Evolutionary conservation across 176 grass and related monocot genomes (phyloP).

Genomic region (Puya raimondii): DNA sequence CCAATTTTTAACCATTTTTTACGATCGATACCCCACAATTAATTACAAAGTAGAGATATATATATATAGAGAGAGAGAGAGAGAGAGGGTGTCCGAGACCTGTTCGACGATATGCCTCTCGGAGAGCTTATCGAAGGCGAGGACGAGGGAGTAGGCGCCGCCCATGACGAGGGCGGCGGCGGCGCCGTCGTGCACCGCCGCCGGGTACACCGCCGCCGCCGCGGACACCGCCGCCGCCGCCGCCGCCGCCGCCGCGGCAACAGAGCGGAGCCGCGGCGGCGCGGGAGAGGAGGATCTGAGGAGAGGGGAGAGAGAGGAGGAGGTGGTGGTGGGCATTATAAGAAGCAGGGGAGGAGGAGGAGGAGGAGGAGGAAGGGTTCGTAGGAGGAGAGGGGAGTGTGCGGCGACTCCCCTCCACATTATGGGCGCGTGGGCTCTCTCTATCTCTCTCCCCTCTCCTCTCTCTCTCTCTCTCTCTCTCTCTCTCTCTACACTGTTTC

Average conservation of each 20-base stretch:
- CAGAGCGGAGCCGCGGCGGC: constrained; percentile 2
- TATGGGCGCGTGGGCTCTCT: no score
- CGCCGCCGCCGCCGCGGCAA: constrained; percentile 23
- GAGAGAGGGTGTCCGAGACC: constrained; percentile 27
- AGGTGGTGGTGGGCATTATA: neutral
- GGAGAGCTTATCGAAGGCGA: constrained; percentile 51
- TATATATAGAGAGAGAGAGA: neutral
- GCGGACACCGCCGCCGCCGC: constrained; percentile 38
- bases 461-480: no score
- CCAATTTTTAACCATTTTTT: no score
- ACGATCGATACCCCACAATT: neutral
- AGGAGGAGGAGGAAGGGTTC: constrained; percentile 15
- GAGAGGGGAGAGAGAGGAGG: constrained; percentile 5
- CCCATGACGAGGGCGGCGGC: constrained; percentile 38
- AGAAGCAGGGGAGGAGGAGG: neutral
- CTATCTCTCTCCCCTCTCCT: no score
- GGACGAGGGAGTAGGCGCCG: constrained; percentile 69
- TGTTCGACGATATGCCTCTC: constrained; percentile 55
- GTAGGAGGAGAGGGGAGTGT: neutral
- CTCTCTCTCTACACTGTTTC: no score
- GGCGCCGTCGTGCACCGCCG: constrained; percentile 42
- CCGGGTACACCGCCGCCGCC: no score
- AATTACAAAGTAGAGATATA: neutral
- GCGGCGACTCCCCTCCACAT: no score
- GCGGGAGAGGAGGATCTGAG: constrained; percentile 12